Evolutionary conservation across 768 basidiomycete species (phyloP), one percentile per base, ranked within the genome.

Genomic region (Trametopsis cervina): DNA sequence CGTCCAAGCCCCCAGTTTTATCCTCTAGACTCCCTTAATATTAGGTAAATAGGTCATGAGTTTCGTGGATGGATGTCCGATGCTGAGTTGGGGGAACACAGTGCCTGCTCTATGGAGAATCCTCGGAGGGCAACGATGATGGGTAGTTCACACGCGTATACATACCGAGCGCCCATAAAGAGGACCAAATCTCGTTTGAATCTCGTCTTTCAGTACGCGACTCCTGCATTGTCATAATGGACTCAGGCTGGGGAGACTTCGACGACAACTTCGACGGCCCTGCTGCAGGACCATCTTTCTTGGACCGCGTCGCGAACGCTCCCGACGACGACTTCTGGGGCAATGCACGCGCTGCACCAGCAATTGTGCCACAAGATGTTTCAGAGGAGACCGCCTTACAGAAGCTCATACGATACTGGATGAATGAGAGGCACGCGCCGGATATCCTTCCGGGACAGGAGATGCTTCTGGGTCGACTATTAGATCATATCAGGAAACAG

Each of bases 401-500:
- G 38, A 71, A 78, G 53, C 75, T 92, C 40, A 85, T 80, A 42
- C 76, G 87, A 24, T 83, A 86, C 56, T 92, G 89, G 89, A 80
- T 83, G 72, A 86, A 90, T 69, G 89, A 92, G 57, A 70, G 89
- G 38, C 80, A 86, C 55, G 78, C 85, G 5, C 89, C 89, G 1
- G 88, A 91, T 57, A 76, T 92, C 21, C 68, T 92, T 21, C 79
- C 83, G 6, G 77, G 78, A 2, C 85, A 86, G 50, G 85, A 86
- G 52, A 75, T 75, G 36, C 66, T 91, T 2, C 69, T 92, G 47
- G 73, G 76, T 6, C 66, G 70, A 20, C 57, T 91, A 41, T 67
- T 92, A 52, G 85, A 91, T 62, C 85, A 87, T 56, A 76, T 92
- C 46, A 70, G 85, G 60, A 76, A 83, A 63, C 93, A 87, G 84